Base-by-base conservation (phyloP, 2,329 filamentous ascomycete genomes). In the Lachnellula suecica region DNA sequence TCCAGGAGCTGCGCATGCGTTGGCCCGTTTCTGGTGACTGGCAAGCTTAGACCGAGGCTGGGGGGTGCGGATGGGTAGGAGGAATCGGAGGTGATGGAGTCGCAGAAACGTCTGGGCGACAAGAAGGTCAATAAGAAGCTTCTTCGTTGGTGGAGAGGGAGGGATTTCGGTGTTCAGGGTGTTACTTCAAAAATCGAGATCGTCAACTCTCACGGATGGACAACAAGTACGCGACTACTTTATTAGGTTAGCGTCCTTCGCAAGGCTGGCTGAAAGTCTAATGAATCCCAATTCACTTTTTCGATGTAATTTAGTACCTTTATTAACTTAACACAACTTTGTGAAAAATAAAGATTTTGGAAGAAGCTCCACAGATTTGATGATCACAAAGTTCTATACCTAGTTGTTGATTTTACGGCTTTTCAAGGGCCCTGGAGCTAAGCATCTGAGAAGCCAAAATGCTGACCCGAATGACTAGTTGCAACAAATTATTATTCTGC, bases 1-100 rank as follows among this genome's bases (percentile, higher is more conserved):
- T 61, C 53, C 38, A 59, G 53, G 53, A 59, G 57, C 54, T 65
- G 62, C 64, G 64, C 66, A 68, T 68, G 61, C 62, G 64, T 64
- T 62, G 61, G 58, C 59, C 58, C 57, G 57, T 54, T 49, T 49
- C 61, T 27, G 44, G 45, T 55, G 52, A 56, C 53, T 61, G 37
- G 58, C 52, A 59, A 56, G 56, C 58, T 59, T 53, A 38, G 48
- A 51, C 46, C 44, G 46, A 48, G 25, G 49, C 23, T 10, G 44
- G 48, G 47, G 20, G 43, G 40, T 23, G 17, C 31, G 20, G 43
- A 44, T 20, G 45, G 15, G 23, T 19, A 29, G 31, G 13, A 31
- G 20, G 23, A 34, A 22, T 44, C 43, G 51, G 27, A 31, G 44
- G 38, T 47, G 41, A 13, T 49, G 31, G 34, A 23, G 49, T 52